These are phyloP conservation scores for Silene noctiflora DNA, from an alignment of 179 eudicot species.

Conservation along the genomic window DNA sequence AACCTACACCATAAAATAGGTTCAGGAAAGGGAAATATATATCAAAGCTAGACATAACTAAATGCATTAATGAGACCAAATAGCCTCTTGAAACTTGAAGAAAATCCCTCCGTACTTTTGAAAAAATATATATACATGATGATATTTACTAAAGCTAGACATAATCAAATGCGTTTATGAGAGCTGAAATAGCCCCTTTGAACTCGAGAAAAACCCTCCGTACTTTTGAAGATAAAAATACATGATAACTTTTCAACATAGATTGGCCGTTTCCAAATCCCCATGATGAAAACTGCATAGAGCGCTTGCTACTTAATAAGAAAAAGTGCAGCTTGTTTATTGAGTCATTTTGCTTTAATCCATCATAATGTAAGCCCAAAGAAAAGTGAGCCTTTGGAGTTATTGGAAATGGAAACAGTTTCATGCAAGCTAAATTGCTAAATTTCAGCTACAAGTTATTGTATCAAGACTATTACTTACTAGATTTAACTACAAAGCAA, in stretches of 20 bases:
- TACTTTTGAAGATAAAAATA: background rate
- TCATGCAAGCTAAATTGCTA: background rate
- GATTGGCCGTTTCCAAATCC: background rate
- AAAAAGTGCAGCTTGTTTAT: background rate
- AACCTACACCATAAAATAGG: constrained; percentile 29
- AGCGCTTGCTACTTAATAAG: background rate
- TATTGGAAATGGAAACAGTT: background rate
- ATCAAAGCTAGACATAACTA: background rate
- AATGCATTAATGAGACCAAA: background rate
- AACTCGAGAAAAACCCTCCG: background rate
- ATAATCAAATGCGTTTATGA: background rate
- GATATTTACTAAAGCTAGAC: background rate
- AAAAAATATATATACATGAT: background rate
- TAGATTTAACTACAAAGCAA: background rate
- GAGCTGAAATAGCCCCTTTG: background rate
- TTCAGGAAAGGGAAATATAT: background rate
- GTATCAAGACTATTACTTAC: background rate
- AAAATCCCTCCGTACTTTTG: background rate
- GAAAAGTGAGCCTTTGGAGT: background rate
- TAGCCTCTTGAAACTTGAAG: background rate
- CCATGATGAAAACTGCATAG: background rate
- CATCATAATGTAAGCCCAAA: background rate
- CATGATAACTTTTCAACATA: background rate
- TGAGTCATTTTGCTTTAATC: background rate
- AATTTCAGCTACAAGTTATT: background rate